phyloP scores from a whole-genome alignment of 2,329 filamentous ascomycete species.

The Xylariaceae sp. region DNA sequence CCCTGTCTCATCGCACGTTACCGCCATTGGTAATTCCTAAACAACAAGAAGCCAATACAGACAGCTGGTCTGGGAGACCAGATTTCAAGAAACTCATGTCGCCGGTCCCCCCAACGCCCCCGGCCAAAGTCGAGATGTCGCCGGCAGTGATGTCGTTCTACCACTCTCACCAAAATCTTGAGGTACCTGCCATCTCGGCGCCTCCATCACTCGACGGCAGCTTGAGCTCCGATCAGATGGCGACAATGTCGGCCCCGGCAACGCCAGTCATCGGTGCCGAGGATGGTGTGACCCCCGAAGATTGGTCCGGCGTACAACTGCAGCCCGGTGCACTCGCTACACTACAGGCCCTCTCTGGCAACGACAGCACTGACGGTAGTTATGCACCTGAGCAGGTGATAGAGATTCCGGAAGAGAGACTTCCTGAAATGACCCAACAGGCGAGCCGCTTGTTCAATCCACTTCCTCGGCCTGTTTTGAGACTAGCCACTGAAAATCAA shows the following conservation, averaged over 20 bases:
- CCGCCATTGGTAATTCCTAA: slow-evolving; percentile 54
- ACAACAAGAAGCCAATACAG: slow-evolving; percentile 33
- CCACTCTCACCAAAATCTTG: slow-evolving; percentile 57
- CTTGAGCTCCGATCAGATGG: slow-evolving; percentile 82
- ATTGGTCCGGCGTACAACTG: slow-evolving; percentile 72
- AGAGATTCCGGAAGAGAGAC: slow-evolving; percentile 45
- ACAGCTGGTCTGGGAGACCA: slow-evolving; percentile 46
- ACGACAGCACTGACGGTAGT: slow-evolving; percentile 57
- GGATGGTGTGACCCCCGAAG: slow-evolving; percentile 53
- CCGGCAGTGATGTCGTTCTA: slow-evolving; percentile 73
- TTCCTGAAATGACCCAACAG: slow-evolving; percentile 53
- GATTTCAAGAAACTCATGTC: slow-evolving; percentile 50
- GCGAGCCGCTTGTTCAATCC: slow-evolving; percentile 49
- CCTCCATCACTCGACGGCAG: slow-evolving; percentile 90
- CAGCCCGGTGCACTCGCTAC: slow-evolving; percentile 79
- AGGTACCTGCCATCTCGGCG: slow-evolving; percentile 71
- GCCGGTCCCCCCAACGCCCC: slow-evolving; percentile 62
- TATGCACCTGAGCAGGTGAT: slow-evolving; percentile 56
- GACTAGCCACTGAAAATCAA: slow-evolving; percentile 49
- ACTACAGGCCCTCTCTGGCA: slow-evolving; percentile 68
- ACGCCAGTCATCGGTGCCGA: slow-evolving; percentile 70
- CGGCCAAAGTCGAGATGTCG: slow-evolving; percentile 70
- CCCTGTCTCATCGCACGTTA: slow-evolving; percentile 35
- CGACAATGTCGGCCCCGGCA: slow-evolving; percentile 76
- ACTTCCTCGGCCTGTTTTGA: slow-evolving; percentile 33